Evolutionary conservation across 2,329 filamentous ascomycete species (phyloP), one percentile per base, ranked within the genome.

Genomic region (Claviceps purpurea): DNA sequence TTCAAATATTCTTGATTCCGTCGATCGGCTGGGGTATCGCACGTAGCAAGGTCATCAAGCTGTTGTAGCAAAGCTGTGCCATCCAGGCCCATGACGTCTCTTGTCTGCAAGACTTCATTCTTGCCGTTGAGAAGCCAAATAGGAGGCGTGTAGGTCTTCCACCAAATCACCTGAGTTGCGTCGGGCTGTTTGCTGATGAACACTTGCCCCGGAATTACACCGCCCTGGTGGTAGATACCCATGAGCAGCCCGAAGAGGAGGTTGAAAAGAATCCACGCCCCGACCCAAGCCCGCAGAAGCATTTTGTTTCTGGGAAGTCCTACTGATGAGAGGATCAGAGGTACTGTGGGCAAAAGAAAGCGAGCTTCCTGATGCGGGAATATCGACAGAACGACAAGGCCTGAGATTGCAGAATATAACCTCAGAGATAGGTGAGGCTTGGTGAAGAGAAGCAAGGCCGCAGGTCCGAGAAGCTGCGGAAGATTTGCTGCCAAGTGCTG

Each of bases 81-180:
- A 41, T 77, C 72, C 68, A 87, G 77, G 4, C 85, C 84, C 81
- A 89, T 89, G 20, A 89, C 71, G 61, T 90, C 87, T 54, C 75
- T 73, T 1, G 86, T 90, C 34, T 70, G 74, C n/a, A 89, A 68
- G 10, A 85, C 75, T 58, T 82, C 77, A 57, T 86, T 89, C 65
- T 85, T 86, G 51, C 84, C 83, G 57, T 89, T 84, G 6, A 90
- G 72, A 20, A 91, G 74, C 85, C 87, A 91, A 39, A 85, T 83
- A 0, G 87, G 87, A 18, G 87, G 87, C 63, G 82, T 86, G 63
- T 90, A 90, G 1, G 87, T 90, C 65, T 89, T 90, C 87, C 87
- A 91, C 87, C 87, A 91, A 49, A 87, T 74, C 3, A 83, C 84
- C 38, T 84, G 75, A 1, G 81, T 82, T 8, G 85, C 80, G 56